A percentile compares a stretch with the other conserved stretches of the same genome.
Evolutionary conservation across 345 rosid genomes (phyloP).

Genomic region (Citrus mangshanensis): DNA sequence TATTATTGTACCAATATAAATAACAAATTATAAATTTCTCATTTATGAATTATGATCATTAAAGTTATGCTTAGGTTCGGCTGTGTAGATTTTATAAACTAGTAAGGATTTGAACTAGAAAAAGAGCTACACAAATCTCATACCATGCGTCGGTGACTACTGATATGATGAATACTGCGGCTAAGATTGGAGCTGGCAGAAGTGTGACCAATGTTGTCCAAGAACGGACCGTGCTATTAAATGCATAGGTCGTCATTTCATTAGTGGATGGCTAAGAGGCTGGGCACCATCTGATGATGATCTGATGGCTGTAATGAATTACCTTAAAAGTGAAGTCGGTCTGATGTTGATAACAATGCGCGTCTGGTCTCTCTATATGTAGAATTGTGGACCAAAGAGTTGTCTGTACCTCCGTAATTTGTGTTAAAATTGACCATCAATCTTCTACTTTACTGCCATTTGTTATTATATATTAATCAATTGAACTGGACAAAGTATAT

Average conservation of each 20-base stretch:
- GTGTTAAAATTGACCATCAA: neutral
- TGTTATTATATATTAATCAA: no score
- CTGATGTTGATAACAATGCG: neutral
- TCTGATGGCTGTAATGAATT: neutral
- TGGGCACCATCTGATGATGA: slow-evolving; percentile 1
- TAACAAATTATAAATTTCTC: no score
- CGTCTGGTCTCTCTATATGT: neutral
- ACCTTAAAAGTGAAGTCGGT: neutral
- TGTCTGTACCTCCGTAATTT: neutral
- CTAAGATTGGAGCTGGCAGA: no score
- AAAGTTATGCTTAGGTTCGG: no score
- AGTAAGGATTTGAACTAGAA: no score
- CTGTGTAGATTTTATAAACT: no score
- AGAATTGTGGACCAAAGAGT: neutral
- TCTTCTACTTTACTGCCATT: neutral
- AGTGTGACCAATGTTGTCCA: neutral
- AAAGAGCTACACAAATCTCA: no score
- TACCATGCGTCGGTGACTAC: no score
- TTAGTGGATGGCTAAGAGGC: neutral
- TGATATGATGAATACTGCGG: no score
- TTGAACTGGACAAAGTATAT: no score
- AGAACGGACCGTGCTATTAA: neutral
- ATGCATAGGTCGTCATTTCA: neutral
- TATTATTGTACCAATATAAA: no score
- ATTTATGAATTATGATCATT: no score